Evolutionary conservation across 192 early-diverging fungal genomes (phyloP).

Genomic region (Entomortierella parvispora): DNA sequence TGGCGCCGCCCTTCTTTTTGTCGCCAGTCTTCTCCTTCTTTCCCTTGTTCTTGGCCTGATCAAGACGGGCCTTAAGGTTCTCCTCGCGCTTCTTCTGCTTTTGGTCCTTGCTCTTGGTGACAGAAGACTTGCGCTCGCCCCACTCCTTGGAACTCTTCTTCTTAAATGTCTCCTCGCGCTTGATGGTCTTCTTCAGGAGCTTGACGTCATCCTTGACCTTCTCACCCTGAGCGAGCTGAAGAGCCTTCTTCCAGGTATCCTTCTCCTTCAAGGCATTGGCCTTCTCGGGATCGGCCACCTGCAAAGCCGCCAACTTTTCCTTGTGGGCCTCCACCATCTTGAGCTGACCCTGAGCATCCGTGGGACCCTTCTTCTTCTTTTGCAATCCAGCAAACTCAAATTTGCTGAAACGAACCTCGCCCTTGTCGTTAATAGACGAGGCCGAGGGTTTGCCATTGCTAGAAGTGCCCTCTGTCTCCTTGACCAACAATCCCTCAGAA

Average conservation of each 20-base stretch:
- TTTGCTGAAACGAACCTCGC: slow-evolving; percentile 73
- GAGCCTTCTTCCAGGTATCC: slow-evolving; percentile 83
- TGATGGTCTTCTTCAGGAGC: slow-evolving; percentile 91
- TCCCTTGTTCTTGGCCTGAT: slow-evolving; percentile 81
- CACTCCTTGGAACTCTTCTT: slow-evolving; percentile 86
- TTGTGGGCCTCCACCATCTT: slow-evolving; percentile 79
- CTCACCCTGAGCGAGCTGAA: slow-evolving; percentile 85
- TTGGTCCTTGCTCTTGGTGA: slow-evolving; percentile 70
- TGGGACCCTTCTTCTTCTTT: slow-evolving; percentile 73
- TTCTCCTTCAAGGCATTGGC: slow-evolving; percentile 75
- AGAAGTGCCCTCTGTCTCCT: slow-evolving; percentile 20
- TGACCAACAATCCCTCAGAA: slow-evolving; percentile 63
- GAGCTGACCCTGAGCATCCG: slow-evolving; percentile 69
- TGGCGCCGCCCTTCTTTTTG: slow-evolving; percentile 59
- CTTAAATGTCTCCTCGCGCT: slow-evolving; percentile 85
- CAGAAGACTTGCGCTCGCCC: slow-evolving; percentile 77
- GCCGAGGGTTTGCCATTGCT: slow-evolving; percentile 34
- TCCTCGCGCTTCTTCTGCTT: slow-evolving; percentile 82
- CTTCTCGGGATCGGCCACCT: slow-evolving; percentile 69
- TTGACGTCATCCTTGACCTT: slow-evolving; percentile 93
- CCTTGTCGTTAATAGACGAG: slow-evolving; percentile 61
- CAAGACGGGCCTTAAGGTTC: slow-evolving; percentile 85
- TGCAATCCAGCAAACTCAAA: slow-evolving; percentile 69
- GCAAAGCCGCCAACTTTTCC: slow-evolving; percentile 80
- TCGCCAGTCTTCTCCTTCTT: slow-evolving; percentile 55